Evolutionary conservation across 140 eudicot genomes (phyloP).

Genomic region (Senecio squalidus): DNA sequence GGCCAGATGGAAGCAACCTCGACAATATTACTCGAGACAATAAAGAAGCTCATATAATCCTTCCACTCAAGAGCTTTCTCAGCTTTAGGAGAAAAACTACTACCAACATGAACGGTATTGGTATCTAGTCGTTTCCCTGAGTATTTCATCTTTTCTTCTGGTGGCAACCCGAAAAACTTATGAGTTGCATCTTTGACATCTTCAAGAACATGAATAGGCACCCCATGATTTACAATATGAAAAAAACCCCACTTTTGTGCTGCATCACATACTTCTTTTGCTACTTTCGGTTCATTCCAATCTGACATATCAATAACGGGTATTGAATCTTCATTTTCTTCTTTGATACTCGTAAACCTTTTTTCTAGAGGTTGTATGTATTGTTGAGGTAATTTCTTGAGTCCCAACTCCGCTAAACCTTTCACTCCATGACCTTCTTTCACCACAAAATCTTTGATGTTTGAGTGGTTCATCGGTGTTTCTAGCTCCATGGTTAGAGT

Average conservation of each 20-base stretch:
- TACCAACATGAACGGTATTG: slow-evolving; percentile 29
- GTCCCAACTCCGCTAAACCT: too few relatives aligned
- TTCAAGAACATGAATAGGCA: too few relatives aligned
- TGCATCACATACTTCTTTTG: slow-evolving; percentile 22
- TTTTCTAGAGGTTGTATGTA: slow-evolving; percentile 28
- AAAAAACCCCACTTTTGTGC: slow-evolving; percentile 42
- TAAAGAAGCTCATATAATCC: slow-evolving; percentile 34
- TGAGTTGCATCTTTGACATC: slow-evolving; percentile 31
- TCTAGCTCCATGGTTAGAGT: neutral
- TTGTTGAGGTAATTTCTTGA: slow-evolving; percentile 15
- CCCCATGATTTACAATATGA: too few relatives aligned
- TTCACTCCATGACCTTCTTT: slow-evolving; percentile 28
- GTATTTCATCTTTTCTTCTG: slow-evolving; percentile 27
- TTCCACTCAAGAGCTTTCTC: slow-evolving; percentile 48
- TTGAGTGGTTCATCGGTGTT: slow-evolving; percentile 6
- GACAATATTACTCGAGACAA: slow-evolving; percentile 22
- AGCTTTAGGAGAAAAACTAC: slow-evolving; percentile 35
- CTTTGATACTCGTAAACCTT: neutral
- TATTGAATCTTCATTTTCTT: too few relatives aligned
- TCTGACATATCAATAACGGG: slow-evolving; percentile 30
- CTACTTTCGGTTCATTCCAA: slow-evolving; percentile 20
- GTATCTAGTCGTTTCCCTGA: slow-evolving; percentile 18
- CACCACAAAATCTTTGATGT: slow-evolving; percentile 15
- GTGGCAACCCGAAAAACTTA: slow-evolving; percentile 18
- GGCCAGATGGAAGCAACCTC: slow-evolving; percentile 32